These are phyloP conservation scores for Axilococcus clingmanii DNA, from an alignment of 139 green algal genomes.

Conservation along the genomic window DNA sequence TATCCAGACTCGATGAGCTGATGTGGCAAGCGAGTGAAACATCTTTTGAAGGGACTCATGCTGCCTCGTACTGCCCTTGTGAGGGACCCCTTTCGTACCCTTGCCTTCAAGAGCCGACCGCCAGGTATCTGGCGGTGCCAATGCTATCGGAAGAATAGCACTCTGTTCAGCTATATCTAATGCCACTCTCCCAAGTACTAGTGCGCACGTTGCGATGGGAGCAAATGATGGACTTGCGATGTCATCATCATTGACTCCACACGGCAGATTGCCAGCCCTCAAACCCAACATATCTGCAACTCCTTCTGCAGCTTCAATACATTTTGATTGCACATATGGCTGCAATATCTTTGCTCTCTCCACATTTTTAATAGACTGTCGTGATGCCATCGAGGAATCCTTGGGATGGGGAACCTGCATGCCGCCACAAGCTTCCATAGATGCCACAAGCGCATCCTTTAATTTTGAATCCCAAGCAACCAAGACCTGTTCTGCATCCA, in stretches of 20 bases:
- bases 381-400: background rate
- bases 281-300: slow-evolving; percentile 7
- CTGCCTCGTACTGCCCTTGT: slow-evolving; percentile 1
- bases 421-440: slow-evolving; percentile 30
- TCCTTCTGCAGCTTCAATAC: slow-evolving; percentile 10
- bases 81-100: too few species aligned
- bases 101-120: too few species aligned
- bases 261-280: background rate
- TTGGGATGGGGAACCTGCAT: background rate
- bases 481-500: slow-evolving; percentile 25
- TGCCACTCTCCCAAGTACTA: slow-evolving; percentile 42
- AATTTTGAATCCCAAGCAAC: slow-evolving; percentile 42
- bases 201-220: slow-evolving; percentile 34
- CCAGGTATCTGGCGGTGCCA: slow-evolving; percentile 20
- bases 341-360: slow-evolving; percentile 33
- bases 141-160: slow-evolving; percentile 18
- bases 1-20: slow-evolving; percentile 49
- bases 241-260: background rate
- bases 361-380: background rate
- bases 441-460: slow-evolving; percentile 22
- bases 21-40: background rate
- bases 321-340: slow-evolving; percentile 48
- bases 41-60: background rate
- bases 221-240: slow-evolving; percentile 4
- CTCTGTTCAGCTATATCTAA: slow-evolving; percentile 11